Evolutionary conservation across 129 eudicot genomes (phyloP).

Genomic region (Flaveria ramosissima): DNA sequence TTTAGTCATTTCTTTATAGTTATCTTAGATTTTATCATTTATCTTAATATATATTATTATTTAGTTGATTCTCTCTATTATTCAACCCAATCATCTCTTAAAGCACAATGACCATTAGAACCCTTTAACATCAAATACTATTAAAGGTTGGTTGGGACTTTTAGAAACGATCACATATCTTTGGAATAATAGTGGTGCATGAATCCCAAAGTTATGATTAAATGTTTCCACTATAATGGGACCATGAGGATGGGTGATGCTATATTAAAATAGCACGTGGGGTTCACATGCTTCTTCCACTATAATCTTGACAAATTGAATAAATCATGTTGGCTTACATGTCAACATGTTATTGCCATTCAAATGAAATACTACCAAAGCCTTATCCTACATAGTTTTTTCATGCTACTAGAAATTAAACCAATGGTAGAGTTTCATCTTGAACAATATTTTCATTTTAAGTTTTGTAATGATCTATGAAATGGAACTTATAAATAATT

Average conservation of each 20-base stretch:
- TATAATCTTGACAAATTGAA: constrained; percentile 28
- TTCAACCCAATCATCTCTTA: neutral
- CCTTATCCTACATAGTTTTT: neutral
- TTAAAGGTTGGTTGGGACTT: constrained; percentile 14
- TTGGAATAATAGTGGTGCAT: constrained; percentile 15
- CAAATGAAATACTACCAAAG: constrained; percentile 1
- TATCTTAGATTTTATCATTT: neutral
- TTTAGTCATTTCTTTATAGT: neutral
- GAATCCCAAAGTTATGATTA: constrained; percentile 26
- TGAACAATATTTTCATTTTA: too few species aligned
- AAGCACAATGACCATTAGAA: constrained; percentile 10
- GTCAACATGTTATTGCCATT: constrained; percentile 26
- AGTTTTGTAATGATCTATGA: too few species aligned
- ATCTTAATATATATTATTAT: neutral
- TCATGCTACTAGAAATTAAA: neutral
- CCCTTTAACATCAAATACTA: constrained; percentile 11
- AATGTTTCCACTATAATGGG: constrained; percentile 31
- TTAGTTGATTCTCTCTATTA: neutral
- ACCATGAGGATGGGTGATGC: constrained; percentile 30
- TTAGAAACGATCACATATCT: constrained; percentile 5
- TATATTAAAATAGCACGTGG: constrained; percentile 37
- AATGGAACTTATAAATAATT: too few species aligned
- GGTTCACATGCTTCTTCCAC: constrained; percentile 28
- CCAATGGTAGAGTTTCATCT: too few species aligned
- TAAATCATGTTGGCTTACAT: constrained; percentile 16